These are phyloP conservation scores for Vitis hybrid DNA, from an alignment of 177 flowering plant species.

Conservation along the genomic window DNA sequence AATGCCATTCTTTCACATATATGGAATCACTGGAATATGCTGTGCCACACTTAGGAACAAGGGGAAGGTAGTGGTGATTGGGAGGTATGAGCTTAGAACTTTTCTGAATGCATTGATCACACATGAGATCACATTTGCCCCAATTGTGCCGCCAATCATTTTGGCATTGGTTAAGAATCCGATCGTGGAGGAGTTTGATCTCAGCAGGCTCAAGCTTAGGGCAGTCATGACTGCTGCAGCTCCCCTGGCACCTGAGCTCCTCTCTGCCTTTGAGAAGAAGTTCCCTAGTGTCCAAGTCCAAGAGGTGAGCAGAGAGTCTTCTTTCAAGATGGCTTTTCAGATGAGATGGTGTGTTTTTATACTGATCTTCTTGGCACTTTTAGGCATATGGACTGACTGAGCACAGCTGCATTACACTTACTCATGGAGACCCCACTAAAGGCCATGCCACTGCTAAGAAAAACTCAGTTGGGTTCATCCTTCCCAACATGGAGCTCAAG, in stretches of 20 bases:
- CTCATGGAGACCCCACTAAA: slow-evolving; percentile 52
- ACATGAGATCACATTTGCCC: slow-evolving; percentile 82
- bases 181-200: slow-evolving; percentile 78
- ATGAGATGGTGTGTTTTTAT: no score
- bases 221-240: slow-evolving; percentile 97
- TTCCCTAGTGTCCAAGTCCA: slow-evolving; percentile 90
- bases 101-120: slow-evolving; percentile 66
- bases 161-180: slow-evolving; percentile 79
- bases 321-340: no score
- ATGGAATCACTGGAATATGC: slow-evolving; percentile 86
- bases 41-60: slow-evolving; percentile 81
- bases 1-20: slow-evolving; percentile 95
- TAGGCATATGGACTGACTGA: slow-evolving; percentile 97
- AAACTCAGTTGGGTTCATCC: slow-evolving; percentile 85
- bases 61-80: slow-evolving; percentile 93
- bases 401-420: slow-evolving; percentile 96
- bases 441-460: slow-evolving; percentile 57
- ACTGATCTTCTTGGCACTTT: neutral
- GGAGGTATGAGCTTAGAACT: slow-evolving; percentile 65
- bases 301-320: slow-evolving; percentile 48
- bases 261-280: slow-evolving; percentile 63
- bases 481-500: slow-evolving; percentile 89
- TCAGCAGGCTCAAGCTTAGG: slow-evolving; percentile 59
- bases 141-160: slow-evolving; percentile 93
- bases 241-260: slow-evolving; percentile 91